Evolutionary conservation across 345 rosid genomes (phyloP), one percentile per base, ranked within the genome.

Genomic region (Kandelia obovata): DNA sequence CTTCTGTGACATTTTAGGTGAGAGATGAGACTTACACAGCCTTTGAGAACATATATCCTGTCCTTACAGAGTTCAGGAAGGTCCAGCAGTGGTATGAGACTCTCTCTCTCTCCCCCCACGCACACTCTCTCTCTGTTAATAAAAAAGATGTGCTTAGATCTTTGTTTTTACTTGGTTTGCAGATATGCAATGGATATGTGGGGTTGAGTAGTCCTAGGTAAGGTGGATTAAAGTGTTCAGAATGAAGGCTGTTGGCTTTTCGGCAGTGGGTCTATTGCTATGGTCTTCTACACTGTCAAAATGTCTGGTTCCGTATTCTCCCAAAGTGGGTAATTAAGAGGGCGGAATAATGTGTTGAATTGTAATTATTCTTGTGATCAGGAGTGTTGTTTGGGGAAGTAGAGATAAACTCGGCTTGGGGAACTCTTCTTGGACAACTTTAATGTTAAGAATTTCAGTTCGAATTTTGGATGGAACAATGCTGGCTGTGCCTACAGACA

Each of bases 21-120:
- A 86, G 97, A 76, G 96, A 88, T 25, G 98, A 95, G 76, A 92
- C 92, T 6, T 95, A 95, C 80, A 82, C 85, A 7, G 99, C 99
- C 68, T 95, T 95, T 63, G 99, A 95, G 83, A 92, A 90, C 73
- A 92, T 95, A 83, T 95, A 90, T 75, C 99, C 99, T 3, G 99
- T 95, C 47, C 96, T 95, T 56, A 79, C 88, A 0, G 94, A 95
- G 83, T 95, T 92, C 89, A 83, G 89, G 82, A 95, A 88, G 83
- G 86, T 85, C 78, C 98, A 87, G 60, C 96, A 87, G 66, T 92
- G 91, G 96, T 95, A 86, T 31, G 53, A 47, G 16, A 23, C 56
- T 16, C 58, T 15, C 7, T 21, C 43, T 17, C 5, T 21, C 2
- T 2, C 11, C 43, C 0, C 37, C 23, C 4, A 16, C 15, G 11